Conservation (phyloP, 2,329 filamentous ascomycete species). For the Epichloe coenophiala region DNA sequence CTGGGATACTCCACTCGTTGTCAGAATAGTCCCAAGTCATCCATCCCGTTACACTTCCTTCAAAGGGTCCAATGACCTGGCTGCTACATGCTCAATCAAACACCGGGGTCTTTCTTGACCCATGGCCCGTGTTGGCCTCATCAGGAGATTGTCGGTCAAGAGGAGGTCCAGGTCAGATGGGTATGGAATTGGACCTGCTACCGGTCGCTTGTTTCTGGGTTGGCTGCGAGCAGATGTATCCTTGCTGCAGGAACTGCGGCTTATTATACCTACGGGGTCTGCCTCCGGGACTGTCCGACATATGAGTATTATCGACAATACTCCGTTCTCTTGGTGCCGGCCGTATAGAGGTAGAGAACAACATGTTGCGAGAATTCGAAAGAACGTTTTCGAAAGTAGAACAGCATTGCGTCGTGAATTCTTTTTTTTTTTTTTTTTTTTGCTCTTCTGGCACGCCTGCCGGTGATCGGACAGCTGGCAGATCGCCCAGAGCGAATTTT, state of each 20-base stretch:
- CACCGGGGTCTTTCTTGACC: neutral
- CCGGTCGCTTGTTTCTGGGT: slow-evolving; percentile 2
- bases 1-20: too few relatives aligned
- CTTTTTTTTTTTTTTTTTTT: neutral
- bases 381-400: neutral
- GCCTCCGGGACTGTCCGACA: slow-evolving; percentile 4
- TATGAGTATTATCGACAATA: neutral
- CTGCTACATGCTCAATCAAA: neutral
- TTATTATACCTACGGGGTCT: neutral
- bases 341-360: too few relatives aligned
- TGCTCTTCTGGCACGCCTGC: neutral
- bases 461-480: neutral
- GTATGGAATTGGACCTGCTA: neutral
- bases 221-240: slow-evolving; percentile 1
- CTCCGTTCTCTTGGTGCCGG: neutral
- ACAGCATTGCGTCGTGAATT: too few relatives aligned
- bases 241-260: slow-evolving; percentile 2
- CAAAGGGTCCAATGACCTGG: neutral
- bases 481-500: neutral
- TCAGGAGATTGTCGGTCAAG: neutral
- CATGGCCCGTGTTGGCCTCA: neutral
- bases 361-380: neutral
- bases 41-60: neutral
- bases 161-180: neutral
- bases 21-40: neutral